Percentiles rank a stretch among this genome's conserved stretches.
These are phyloP conservation scores for Leptodontidium sp. DNA, from an alignment of 2,329 filamentous ascomycete species.

Conservation along the genomic window DNA sequence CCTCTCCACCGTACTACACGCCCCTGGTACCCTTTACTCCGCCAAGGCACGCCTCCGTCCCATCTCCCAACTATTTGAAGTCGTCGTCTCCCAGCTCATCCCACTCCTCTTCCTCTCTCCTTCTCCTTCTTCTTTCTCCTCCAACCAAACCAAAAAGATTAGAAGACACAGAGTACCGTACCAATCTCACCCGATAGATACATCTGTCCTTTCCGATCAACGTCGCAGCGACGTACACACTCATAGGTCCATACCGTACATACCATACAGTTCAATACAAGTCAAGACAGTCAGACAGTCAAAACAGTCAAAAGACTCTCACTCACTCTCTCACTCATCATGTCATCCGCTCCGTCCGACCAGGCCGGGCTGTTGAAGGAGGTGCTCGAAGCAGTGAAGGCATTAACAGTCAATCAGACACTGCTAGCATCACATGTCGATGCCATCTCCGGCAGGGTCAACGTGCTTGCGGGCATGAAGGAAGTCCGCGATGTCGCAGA, in stretches of 20 bases:
- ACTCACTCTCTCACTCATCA: constrained; percentile 20
- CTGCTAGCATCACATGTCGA: constrained; percentile 64
- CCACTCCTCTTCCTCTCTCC: constrained; percentile 5
- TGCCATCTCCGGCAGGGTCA: constrained; percentile 67
- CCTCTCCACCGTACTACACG: neutral
- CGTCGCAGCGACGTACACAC: neutral
- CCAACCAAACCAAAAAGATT: constrained; percentile 12
- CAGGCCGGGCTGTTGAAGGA: constrained; percentile 55
- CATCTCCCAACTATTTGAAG: constrained; percentile 1
- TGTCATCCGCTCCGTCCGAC: constrained; percentile 40
- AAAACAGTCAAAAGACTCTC: neutral
- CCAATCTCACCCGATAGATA: neutral
- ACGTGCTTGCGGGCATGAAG: constrained; percentile 66
- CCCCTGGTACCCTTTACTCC: neutral
- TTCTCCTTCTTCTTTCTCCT: constrained; percentile 15
- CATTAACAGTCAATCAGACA: constrained; percentile 63
- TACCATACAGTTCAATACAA: neutral
- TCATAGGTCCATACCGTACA: neutral
- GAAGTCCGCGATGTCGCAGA: constrained; percentile 59
- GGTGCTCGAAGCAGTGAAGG: constrained; percentile 62
- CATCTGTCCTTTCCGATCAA: neutral
- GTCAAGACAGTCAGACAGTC: neutral
- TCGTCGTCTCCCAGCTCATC: constrained; percentile 10
- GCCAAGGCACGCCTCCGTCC: constrained; percentile 1
- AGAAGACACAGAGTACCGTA: constrained; percentile 13